These are phyloP conservation scores for Agarophyton chilense DNA, from an alignment of 23 red algal species.

Conservation along the genomic window DNA sequence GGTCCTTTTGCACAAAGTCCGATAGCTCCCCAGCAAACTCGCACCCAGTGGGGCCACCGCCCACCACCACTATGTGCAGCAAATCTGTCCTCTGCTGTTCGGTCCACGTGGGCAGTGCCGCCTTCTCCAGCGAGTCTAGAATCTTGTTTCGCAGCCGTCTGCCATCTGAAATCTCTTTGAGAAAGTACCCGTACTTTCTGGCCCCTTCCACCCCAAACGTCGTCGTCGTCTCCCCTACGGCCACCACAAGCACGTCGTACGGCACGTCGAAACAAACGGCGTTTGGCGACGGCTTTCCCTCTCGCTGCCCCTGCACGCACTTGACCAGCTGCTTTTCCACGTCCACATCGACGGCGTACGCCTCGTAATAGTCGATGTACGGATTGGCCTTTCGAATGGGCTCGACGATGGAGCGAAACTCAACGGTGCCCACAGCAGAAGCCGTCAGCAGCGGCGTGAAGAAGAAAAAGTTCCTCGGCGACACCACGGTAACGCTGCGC, in stretches of 20 bases:
- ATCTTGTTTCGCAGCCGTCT: constrained; percentile 74
- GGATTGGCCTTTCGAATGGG: constrained; percentile 82
- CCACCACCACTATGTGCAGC: constrained; percentile 89
- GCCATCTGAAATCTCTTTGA: constrained; percentile 93
- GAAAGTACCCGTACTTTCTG: constrained; percentile 82
- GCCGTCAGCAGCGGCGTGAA: constrained; percentile 90
- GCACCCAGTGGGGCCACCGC: constrained; percentile 82
- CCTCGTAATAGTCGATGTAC: constrained; percentile 88
- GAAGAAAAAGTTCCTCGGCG: constrained; percentile 97
- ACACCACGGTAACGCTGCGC: constrained; percentile 74
- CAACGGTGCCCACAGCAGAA: constrained; percentile 87
- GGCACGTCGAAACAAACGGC: constrained; percentile 68
- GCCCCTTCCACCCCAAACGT: constrained; percentile 91
- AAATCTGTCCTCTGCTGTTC: constrained; percentile 72
- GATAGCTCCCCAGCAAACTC: constrained; percentile 96
- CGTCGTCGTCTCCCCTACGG: constrained; percentile 76
- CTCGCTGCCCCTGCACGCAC: constrained; percentile 38
- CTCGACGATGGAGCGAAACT: constrained; percentile 90
- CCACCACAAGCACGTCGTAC: constrained; percentile 87
- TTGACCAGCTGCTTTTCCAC: constrained; percentile 15
- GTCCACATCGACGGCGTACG: constrained; percentile 52
- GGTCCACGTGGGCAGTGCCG: constrained; percentile 77
- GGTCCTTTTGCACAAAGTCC: constrained; percentile 90
- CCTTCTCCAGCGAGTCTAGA: constrained; percentile 79
- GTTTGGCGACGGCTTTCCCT: background rate